These are phyloP conservation scores for Raphanus sativus DNA, from an alignment of 345 rosid species.

Conservation along the genomic window DNA sequence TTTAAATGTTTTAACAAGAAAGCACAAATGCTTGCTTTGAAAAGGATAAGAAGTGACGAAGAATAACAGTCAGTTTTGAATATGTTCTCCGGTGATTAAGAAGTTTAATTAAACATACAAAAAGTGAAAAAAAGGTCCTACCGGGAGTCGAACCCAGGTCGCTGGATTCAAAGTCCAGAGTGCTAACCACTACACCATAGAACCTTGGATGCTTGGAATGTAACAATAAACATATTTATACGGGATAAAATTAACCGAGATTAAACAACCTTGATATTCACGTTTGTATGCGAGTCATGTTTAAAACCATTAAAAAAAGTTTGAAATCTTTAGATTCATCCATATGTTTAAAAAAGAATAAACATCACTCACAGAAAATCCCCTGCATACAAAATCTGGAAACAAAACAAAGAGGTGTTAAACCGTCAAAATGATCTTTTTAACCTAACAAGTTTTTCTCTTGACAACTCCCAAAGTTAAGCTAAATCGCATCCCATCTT, in stretches of 20 bases:
- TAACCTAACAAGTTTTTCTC: too few relatives aligned
- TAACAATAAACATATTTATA: neutral
- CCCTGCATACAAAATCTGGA: too few relatives aligned
- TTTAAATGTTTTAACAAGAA: neutral
- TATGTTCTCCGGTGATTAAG: neutral
- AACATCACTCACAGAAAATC: too few relatives aligned
- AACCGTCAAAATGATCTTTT: too few relatives aligned
- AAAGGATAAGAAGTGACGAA: neutral
- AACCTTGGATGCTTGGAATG: constrained; percentile 34
- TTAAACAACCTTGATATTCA: neutral
- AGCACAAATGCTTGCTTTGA: neutral
- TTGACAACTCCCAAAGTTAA: too few relatives aligned
- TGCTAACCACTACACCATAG: constrained; percentile 97
- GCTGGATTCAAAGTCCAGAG: constrained; percentile 94
- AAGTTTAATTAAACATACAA: neutral
- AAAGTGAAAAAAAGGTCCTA: neutral
- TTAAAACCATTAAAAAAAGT: too few relatives aligned
- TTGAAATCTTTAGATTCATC: neutral
- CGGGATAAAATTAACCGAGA: too few relatives aligned
- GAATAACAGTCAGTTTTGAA: neutral
- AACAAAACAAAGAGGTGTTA: too few relatives aligned
- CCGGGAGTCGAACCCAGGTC: constrained; percentile 52
- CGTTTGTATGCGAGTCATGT: neutral
- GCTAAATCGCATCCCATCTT: too few relatives aligned
- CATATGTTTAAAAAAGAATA: too few relatives aligned